Evolutionary conservation across 2,329 filamentous ascomycete genomes (phyloP).

Genomic region (Ophiocordyceps sinensis): DNA sequence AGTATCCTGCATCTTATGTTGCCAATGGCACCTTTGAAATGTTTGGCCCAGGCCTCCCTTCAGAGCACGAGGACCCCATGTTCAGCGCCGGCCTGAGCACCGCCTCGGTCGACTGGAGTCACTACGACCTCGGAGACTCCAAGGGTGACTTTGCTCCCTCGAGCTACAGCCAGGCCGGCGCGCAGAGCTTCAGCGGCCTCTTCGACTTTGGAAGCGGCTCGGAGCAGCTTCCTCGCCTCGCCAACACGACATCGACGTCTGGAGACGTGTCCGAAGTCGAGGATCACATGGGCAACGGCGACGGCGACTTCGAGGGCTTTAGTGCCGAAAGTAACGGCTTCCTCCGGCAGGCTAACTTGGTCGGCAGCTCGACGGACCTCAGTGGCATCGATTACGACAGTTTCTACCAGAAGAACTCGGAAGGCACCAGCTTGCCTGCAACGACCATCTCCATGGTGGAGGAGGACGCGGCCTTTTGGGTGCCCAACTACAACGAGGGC

Average conservation of each 20-base stretch:
- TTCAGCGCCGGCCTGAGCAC: slow-evolving; percentile 48
- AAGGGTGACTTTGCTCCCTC: slow-evolving; percentile 35
- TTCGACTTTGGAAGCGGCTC: slow-evolving; percentile 37
- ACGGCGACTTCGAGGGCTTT: slow-evolving; percentile 33
- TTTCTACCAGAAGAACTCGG: slow-evolving; percentile 34
- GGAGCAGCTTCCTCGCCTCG: slow-evolving; percentile 39
- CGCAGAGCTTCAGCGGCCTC: slow-evolving; percentile 33
- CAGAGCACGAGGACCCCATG: slow-evolving; percentile 40
- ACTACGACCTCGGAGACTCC: slow-evolving; percentile 31
- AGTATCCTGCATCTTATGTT: slow-evolving; percentile 31
- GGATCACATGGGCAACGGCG: slow-evolving; percentile 35
- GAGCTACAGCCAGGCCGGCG: slow-evolving; percentile 37
- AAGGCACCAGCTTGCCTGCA: slow-evolving; percentile 21
- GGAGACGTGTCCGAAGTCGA: slow-evolving; percentile 55
- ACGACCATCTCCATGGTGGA: slow-evolving; percentile 35
- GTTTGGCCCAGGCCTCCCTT: slow-evolving; percentile 30
- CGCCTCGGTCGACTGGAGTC: slow-evolving; percentile 31
- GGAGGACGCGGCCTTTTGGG: slow-evolving; percentile 35
- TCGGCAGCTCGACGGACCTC: slow-evolving; percentile 27
- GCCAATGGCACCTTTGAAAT: slow-evolving; percentile 34
- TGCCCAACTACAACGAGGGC: slow-evolving; percentile 28
- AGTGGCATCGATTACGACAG: slow-evolving; percentile 39
- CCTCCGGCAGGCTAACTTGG: slow-evolving; percentile 30
- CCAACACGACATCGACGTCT: slow-evolving; percentile 45
- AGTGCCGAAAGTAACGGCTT: slow-evolving; percentile 21